phyloP scores from a whole-genome alignment of 371 early-diverging fungal genomes.

The Mortierella sp. region DNA sequence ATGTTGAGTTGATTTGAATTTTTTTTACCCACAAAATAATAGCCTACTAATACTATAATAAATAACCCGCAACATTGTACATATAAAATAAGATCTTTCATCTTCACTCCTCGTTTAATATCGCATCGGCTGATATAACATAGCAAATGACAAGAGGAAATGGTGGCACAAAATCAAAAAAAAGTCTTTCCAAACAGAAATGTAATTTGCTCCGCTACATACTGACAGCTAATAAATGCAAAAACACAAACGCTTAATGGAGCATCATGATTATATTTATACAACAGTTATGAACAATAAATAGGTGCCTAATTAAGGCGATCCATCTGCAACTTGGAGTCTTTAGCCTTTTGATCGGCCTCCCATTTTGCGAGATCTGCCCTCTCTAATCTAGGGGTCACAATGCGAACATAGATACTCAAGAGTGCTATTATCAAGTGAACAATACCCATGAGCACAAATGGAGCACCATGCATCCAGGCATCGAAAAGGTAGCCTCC shows the following conservation, averaged over 20 bases:
- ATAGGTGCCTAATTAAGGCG: neutral
- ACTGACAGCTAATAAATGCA: too few species aligned
- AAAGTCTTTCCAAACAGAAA: too few species aligned
- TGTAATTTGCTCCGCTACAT: too few species aligned
- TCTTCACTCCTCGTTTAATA: neutral
- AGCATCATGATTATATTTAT: neutral
- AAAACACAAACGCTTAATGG: neutral
- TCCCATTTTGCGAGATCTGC: conserved; percentile 2
- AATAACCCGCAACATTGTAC: too few species aligned
- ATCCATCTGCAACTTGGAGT: neutral
- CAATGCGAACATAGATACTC: conserved; percentile 39
- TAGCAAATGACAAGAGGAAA: too few species aligned
- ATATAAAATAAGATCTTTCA: neutral
- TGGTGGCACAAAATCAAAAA: neutral
- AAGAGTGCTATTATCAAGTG: conserved; percentile 46
- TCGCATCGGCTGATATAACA: too few species aligned
- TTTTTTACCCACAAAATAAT: too few species aligned
- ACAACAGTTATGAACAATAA: neutral
- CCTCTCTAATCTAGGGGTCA: conserved; percentile 39
- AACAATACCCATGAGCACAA: conserved; percentile 59
- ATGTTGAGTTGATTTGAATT: conserved; percentile 70
- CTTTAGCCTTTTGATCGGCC: neutral
- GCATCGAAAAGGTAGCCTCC: conserved; percentile 63
- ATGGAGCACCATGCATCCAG: conserved; percentile 62
- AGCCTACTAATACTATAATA: too few species aligned